A percentile compares a stretch with the other conserved stretches of the same genome.
These are phyloP conservation scores for Auricularia sp. DNA, from an alignment of 768 basidiomycete genomes.

Conservation along the genomic window DNA sequence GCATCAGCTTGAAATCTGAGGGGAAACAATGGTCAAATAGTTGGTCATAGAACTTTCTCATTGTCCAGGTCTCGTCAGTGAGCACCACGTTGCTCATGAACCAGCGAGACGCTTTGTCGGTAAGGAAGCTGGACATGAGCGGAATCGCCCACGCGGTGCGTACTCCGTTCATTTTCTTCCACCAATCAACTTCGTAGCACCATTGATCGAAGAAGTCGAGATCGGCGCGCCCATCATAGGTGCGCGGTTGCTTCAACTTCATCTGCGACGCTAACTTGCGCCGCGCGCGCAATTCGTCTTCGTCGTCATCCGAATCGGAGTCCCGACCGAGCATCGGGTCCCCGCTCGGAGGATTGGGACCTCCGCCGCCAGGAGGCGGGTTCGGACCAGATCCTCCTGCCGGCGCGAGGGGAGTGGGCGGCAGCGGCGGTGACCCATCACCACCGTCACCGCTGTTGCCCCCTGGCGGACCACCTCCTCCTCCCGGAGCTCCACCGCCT, in stretches of 20 bases:
- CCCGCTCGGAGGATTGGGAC: too few relatives aligned
- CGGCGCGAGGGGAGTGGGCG: too few relatives aligned
- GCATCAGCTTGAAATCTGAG: constrained; percentile 17
- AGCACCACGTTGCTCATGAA: constrained; percentile 23
- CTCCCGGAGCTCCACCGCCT: too few relatives aligned
- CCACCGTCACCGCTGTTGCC: too few relatives aligned
- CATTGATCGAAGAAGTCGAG: constrained; percentile 1
- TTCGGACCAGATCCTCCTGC: too few relatives aligned
- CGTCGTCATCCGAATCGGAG: too few relatives aligned
- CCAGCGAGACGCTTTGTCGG: constrained; percentile 23
- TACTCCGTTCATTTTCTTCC: not conserved
- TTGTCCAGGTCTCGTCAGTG: constrained; percentile 17
- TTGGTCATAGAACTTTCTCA: constrained; percentile 22
- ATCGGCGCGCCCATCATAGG: not conserved
- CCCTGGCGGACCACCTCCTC: too few relatives aligned
- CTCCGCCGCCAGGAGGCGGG: too few relatives aligned
- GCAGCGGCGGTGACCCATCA: too few relatives aligned
- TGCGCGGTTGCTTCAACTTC: constrained; percentile 3
- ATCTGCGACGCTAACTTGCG: not conserved
- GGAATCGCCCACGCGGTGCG: not conserved
- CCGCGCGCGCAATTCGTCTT: not conserved
- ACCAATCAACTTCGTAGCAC: not conserved
- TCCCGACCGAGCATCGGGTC: too few relatives aligned
- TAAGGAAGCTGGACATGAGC: constrained; percentile 16
- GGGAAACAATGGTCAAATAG: constrained; percentile 32